Percentiles rank a stretch among this genome's conserved stretches.
Evolutionary conservation across 306 rosid species (phyloP).

Genomic region (Chamaecrista fasciculata): DNA sequence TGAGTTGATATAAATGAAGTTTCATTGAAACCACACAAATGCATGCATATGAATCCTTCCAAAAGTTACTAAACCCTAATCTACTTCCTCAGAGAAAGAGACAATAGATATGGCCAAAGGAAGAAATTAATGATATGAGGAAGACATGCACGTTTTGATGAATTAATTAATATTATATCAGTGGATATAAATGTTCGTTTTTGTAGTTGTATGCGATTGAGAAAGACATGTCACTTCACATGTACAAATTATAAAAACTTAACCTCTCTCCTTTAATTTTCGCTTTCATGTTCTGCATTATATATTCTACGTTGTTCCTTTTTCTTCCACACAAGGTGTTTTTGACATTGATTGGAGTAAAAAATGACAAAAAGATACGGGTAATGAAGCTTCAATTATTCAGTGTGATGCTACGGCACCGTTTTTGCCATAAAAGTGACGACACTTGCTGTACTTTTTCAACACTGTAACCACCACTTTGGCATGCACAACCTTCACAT

Average conservation of each 20-base stretch:
- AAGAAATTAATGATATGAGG: neutral
- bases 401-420: neutral
- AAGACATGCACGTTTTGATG: neutral
- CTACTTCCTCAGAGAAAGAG: neutral
- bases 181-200: no score
- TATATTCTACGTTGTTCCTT: neutral
- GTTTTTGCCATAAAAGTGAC: neutral
- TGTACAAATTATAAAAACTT: neutral
- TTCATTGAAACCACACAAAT: slow-evolving; percentile 4
- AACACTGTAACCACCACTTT: slow-evolving; percentile 4
- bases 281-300: neutral
- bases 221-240: neutral
- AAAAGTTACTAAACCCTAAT: slow-evolving; percentile 4
- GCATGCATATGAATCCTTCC: slow-evolving; percentile 5
- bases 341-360: slow-evolving; percentile 7
- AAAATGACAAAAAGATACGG: slow-evolving; percentile 13
- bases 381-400: neutral
- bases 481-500: no score
- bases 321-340: neutral
- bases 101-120: slow-evolving; percentile 4
- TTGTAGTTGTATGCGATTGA: neutral
- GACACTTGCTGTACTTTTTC: neutral
- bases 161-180: no score
- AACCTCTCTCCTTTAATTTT: slow-evolving; percentile 8
- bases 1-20: no score